Evolutionary conservation across 2,329 filamentous ascomycete genomes (phyloP), one percentile per base, ranked within the genome.

Genomic region (Fusarium bactridioides): DNA sequence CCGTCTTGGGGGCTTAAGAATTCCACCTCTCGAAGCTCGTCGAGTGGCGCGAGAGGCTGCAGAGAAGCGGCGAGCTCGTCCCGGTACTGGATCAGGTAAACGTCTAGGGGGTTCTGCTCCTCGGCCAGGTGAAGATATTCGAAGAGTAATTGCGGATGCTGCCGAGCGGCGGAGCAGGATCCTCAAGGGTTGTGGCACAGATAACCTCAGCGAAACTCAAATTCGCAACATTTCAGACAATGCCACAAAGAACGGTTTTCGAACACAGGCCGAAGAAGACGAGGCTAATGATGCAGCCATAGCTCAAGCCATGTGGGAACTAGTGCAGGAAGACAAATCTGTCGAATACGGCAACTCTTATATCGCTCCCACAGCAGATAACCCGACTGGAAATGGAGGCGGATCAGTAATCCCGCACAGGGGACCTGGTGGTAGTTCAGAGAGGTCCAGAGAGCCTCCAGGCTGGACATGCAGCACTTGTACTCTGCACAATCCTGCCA

Each of bases 231-330:
- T 93, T 41, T 86, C 85, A 21, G 88, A 93, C 58, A 84, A 84
- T 65, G 92, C 91, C 41, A 90, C 89, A 10, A 86, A 85, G 63
- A 92, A 92, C 72, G 93, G 94, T 0, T 95, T 97, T 83, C 89
- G 88, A 67, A 98, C 94, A 0, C 89, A 93, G 77, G 94, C 94
- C 0, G 94, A 97, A 73, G 93, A 97, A 79, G 94, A 97, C 61
- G 92, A 94, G 74, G 95, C 94, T 7, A 97, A 97, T 76, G 94
- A 97, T 62, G 87, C 89, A 29, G 95, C 95, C 10, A 97, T 97
- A 68, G 90, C 94, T 59, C 90, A 95, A 77, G 94, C 94, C 1
- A 85, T 97, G 37, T 94, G 93, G 84, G 95, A 98, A 77, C 85
- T 97, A 23, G 92, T 96, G 31, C 92, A 97, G 78, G 91, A 97